phyloP scores from a whole-genome alignment of 768 basidiomycete species.

The Tubosaeta sp. region DNA sequence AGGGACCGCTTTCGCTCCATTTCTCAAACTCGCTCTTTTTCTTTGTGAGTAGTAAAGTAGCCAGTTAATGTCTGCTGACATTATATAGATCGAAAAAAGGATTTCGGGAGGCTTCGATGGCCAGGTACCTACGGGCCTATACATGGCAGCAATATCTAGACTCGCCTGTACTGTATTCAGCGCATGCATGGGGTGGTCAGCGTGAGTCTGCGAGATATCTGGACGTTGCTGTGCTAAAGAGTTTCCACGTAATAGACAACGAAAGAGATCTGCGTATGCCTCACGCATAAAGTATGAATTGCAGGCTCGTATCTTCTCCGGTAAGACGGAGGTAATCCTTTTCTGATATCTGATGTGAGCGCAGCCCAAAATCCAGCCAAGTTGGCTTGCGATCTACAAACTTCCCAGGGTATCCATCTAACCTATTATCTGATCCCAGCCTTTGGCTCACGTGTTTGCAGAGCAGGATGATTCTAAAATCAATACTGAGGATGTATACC shows the following conservation, averaged over 20 bases:
- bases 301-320: slow-evolving; percentile 18
- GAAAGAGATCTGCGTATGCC: slow-evolving; percentile 2
- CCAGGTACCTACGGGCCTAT: slow-evolving; percentile 2
- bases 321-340: neutral
- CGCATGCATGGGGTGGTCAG: slow-evolving; percentile 12
- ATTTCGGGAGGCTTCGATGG: slow-evolving; percentile 3
- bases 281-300: slow-evolving; percentile 20
- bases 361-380: slow-evolving; percentile 6
- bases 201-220: slow-evolving; percentile 11
- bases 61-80: too few species aligned
- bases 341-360: neutral
- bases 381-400: slow-evolving; percentile 18
- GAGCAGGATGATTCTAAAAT: neutral
- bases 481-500: slow-evolving; percentile 1
- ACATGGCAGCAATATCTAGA: slow-evolving; percentile 8
- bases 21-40: slow-evolving; percentile 20
- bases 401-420: slow-evolving; percentile 15
- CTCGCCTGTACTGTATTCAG: slow-evolving; percentile 15
- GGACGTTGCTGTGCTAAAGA: too few species aligned
- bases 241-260: slow-evolving; percentile 1
- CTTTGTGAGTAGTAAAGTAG: slow-evolving; percentile 10
- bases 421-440: neutral
- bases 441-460: neutral
- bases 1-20: slow-evolving; percentile 17
- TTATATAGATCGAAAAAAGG: slow-evolving; percentile 19